Evolutionary conservation across 2,329 filamentous ascomycete species (phyloP).

Genomic region (Stagonosporopsis cucurbitacearum): DNA sequence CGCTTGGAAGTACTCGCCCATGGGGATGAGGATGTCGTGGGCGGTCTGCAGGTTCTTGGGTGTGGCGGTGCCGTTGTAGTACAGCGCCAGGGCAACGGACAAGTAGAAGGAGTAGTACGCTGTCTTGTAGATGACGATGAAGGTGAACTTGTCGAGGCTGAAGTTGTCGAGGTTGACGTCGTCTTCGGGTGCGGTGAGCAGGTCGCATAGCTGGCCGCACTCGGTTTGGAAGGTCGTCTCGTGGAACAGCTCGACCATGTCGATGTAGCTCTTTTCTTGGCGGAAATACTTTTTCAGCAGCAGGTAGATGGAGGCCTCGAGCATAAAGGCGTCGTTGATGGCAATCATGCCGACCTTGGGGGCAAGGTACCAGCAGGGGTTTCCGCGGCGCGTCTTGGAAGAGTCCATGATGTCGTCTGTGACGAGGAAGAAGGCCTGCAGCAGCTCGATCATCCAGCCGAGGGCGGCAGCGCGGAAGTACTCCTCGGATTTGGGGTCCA

Average conservation of each 20-base stretch:
- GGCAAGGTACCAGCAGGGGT: conserved; percentile 95
- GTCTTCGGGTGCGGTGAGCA: conserved; percentile 95
- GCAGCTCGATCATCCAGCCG: conserved; percentile 97
- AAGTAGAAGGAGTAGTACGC: conserved; percentile 99
- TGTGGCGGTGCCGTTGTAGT: conserved; percentile 84
- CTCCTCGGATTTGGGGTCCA: conserved; percentile 72
- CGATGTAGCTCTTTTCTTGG: conserved; percentile 83
- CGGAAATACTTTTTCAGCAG: conserved; percentile 95
- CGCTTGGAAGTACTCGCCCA: conserved; percentile 99
- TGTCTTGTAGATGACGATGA: conserved; percentile 99
- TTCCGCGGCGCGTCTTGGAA: conserved; percentile 91
- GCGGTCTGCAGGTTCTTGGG: conserved; percentile 87
- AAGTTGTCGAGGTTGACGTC: conserved; percentile 93
- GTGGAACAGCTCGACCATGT: conserved; percentile 95
- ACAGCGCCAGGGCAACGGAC: conserved; percentile 86
- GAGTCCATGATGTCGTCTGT: conserved; percentile 98
- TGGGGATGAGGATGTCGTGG: conserved; percentile 90
- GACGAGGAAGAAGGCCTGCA: conserved; percentile 98
- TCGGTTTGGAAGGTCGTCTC: conserved; percentile 94
- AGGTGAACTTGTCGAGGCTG: conserved; percentile 91
- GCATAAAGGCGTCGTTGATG: conserved; percentile 98
- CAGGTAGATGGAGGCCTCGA: conserved; percentile 87
- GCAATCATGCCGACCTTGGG: conserved; percentile 91
- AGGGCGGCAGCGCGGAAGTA: conserved; percentile 88
- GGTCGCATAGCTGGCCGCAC: conserved; percentile 90